Conservation (phyloP, 345 rosid genomes). For the Carallia brachiata region DNA sequence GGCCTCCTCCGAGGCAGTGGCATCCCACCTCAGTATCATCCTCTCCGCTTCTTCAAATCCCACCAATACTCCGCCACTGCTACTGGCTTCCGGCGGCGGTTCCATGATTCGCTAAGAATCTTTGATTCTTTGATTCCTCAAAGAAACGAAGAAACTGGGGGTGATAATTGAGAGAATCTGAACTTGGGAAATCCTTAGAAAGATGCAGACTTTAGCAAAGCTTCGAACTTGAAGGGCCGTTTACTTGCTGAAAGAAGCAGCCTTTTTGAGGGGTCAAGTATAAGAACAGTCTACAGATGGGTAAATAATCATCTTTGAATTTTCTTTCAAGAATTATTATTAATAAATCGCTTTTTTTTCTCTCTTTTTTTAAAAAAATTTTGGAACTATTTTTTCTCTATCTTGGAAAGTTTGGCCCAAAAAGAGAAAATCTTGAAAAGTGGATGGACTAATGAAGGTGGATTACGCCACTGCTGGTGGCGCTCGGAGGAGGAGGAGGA, state of each 20-base stretch:
- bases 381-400: not conserved
- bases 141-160: not conserved
- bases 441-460: conserved; percentile 2
- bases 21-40: conserved; percentile 87
- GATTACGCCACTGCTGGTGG: not conserved
- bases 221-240: not conserved
- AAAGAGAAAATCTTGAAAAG: conserved; percentile 6
- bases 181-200: not conserved
- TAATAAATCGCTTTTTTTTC: not conserved
- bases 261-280: not conserved
- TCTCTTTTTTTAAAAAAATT: not conserved
- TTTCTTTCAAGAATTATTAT: not conserved
- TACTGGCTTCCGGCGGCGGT: conserved; percentile 43
- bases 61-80: conserved; percentile 5
- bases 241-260: not conserved
- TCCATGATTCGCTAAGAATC: conserved; percentile 41
- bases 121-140: not conserved
- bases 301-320: no score
- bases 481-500: not conserved
- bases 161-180: not conserved
- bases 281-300: not conserved
- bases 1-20: conserved; percentile 82
- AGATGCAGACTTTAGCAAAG: not conserved
- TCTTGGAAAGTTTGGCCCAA: not conserved
- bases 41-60: conserved; percentile 63